Base-by-base conservation (phyloP, 768 basidiomycete species). In the Termitomyces sp. region DNA sequence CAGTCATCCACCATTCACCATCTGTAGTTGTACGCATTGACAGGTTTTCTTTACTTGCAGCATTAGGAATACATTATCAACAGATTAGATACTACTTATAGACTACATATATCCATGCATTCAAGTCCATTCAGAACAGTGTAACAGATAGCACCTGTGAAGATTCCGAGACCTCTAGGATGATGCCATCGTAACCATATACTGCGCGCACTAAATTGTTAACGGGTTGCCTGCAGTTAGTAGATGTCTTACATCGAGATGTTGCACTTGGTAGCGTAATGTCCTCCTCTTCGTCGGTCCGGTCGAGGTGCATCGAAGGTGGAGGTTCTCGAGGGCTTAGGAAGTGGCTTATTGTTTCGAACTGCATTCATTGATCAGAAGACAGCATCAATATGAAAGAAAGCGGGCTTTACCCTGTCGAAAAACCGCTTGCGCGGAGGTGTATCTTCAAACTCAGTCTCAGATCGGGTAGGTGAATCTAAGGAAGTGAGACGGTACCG, bases 271-370 rank as follows among this genome's bases (percentile, higher is more conserved):
- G 88, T 22, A 91, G 69, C 6, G 83, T 88, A 32, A 91, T 74
- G 33, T 79, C 79, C 43, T 89, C 86, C 54, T 91, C 87, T 32
- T 88, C 88, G 63, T 88, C 87, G 16, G 88, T 88, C 46, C 89
- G 82, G 68, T 93, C 88, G 12, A 92, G 81, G 40, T 83, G 76
- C 91, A 93, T 93, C 2, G 88, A 89, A 1, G 88, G 87, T 8
- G 89, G 86, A 18, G 82, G 77, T 64, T 89, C 87, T n/a, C 79
- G 80, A 3, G 89, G 89, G 61, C 82, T 84, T 4, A 92, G 79
- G 64, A 92, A 91, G 62, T 88, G 88, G 53, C 83, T 85, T 56
- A 91, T 89, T 16, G 84, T 86, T 67, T 92, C 90, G 43, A 88
- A 89, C 88, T 91, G 9, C 43, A 12, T 40, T 33, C 39, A 6